Conservation (phyloP, 164 flowering plant species). For the Nymphaea thermarum region DNA sequence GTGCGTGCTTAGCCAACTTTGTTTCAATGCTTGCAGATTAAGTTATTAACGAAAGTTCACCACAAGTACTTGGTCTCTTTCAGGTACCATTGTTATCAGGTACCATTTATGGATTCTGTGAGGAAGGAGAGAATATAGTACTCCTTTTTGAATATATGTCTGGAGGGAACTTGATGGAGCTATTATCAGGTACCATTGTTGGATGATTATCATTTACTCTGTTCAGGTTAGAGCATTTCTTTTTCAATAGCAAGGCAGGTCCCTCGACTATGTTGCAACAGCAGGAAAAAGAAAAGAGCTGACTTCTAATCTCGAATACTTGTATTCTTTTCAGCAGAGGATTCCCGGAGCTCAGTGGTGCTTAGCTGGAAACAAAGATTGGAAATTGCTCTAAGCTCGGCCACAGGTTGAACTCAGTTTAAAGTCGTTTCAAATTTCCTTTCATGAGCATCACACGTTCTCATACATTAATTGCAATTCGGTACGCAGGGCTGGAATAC, state of each 20-base stretch:
- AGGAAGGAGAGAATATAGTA: constrained; percentile 22
- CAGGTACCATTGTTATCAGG: too few relatives aligned
- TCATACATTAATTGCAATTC: too few relatives aligned
- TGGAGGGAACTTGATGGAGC: constrained; percentile 24
- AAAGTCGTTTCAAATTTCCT: neutral
- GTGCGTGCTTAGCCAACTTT: neutral
- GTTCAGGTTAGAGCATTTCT: neutral
- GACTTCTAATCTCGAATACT: too few relatives aligned
- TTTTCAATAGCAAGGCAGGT: neutral
- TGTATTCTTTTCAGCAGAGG: neutral
- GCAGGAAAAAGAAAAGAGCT: too few relatives aligned
- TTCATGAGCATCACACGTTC: neutral
- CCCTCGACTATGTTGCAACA: too few relatives aligned
- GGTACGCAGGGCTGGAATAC: too few relatives aligned
- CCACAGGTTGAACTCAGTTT: neutral
- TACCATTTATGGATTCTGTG: constrained; percentile 39
- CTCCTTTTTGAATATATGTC: constrained; percentile 46
- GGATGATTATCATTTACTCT: neutral
- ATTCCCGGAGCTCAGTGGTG: neutral
- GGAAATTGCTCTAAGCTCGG: neutral
- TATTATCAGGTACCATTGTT: constrained; percentile 20
- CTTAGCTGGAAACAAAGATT: neutral
- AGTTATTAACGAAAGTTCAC: constrained; percentile 30
- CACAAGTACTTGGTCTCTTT: constrained; percentile 37
- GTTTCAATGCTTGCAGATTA: constrained; percentile 17